Base-by-base conservation (phyloP, 2,329 filamentous ascomycete genomes). In the Xylaria sp. region DNA sequence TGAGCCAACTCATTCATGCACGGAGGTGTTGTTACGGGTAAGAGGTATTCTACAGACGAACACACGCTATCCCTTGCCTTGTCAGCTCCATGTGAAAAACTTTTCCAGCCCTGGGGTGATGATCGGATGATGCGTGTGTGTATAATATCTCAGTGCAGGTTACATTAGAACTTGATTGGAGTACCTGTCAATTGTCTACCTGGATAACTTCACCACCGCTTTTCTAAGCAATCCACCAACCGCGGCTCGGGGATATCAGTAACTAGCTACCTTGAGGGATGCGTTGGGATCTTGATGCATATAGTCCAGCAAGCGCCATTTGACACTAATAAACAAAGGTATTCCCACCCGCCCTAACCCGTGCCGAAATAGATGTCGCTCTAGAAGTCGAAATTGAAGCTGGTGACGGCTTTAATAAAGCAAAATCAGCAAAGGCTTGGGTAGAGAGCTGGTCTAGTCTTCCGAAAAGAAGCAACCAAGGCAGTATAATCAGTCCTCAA, bases 1-100 rank as follows among this genome's bases (percentile, higher is more conserved):
- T 48, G 58, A 66, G 66, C 51, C 62, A 69, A 58, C 66, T 58
- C 63, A 69, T 66, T 66, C 66, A 65, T 61, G 52, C 63, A 55
- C 66, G 48, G n/a, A 37, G 56, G 23, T 46, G 51, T 46, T 46
- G 18, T 28, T 56, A 61, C 28, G 41, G 48, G 13, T 39, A 56
- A 46, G 46, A 58, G 25, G 37, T 48, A 58, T 39, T 25, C 39
- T 28, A 32, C 37, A 44, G 23, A 56, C 8, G 23, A 39, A 61
- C 28, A 62, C 44, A 62, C 32, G 50, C 37, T 39, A 48, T 57
- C 56, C 57, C 57, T 63, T 63, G 63, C 37, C 57, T 59, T 54
- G 66, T 58, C 57, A 66, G 52, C 57, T 57, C 56, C 34, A 54
- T 8, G 58, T 62, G 63, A 62, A 66, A 65, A 62, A 41, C 37